These are phyloP conservation scores for Pseudozyma sp. DNA, from an alignment of 1,284 basidiomycete species.

Conservation along the genomic window DNA sequence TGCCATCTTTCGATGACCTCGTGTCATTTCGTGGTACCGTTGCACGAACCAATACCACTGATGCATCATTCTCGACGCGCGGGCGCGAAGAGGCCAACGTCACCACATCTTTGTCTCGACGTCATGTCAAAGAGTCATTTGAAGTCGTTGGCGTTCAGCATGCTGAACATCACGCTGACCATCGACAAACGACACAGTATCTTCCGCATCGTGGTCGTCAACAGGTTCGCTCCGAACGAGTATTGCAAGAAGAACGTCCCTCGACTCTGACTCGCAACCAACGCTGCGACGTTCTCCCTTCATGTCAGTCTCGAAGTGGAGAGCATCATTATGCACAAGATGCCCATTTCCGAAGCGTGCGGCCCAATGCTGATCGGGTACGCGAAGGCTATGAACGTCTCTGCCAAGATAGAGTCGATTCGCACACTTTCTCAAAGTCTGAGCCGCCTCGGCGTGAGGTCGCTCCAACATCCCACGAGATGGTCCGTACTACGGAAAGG, in stretches of 20 bases:
- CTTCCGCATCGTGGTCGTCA: background rate
- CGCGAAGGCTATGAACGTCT: background rate
- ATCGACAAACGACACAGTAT: background rate
- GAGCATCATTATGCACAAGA: too few relatives aligned
- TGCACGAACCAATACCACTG: background rate
- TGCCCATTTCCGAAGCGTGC: too few relatives aligned
- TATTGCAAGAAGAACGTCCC: background rate
- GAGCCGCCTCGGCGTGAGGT: background rate
- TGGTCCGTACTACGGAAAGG: background rate
- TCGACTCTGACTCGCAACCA: too few relatives aligned
- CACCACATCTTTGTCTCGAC: background rate
- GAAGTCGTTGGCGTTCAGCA: constrained; percentile 2
- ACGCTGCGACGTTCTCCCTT: too few relatives aligned
- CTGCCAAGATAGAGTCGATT: background rate
- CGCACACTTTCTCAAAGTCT: background rate
- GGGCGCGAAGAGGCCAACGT: background rate
- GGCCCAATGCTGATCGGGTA: too few relatives aligned
- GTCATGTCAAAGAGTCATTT: background rate
- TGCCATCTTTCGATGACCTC: constrained; percentile 32
- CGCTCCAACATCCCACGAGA: constrained; percentile 1
- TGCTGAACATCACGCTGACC: background rate
- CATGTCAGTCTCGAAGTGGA: too few relatives aligned
- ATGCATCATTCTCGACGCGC: background rate
- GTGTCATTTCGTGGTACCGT: constrained; percentile 13
- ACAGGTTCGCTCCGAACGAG: background rate